Conservation (phyloP, 2,329 filamentous ascomycete species). For the Septoria petroselini region DNA sequence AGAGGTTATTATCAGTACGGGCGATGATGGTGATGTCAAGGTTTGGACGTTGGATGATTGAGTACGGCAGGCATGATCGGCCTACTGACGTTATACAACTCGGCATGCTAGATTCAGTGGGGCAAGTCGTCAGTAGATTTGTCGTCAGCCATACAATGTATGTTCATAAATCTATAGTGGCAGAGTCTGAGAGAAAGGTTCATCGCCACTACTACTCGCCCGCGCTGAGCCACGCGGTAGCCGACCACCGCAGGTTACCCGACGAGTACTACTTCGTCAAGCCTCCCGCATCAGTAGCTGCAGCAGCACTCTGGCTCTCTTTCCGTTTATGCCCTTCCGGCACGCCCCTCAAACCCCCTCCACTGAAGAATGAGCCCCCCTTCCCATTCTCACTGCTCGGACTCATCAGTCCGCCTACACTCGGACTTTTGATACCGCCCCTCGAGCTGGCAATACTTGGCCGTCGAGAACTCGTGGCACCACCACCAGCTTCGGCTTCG, state of each 20-base stretch:
- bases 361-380: neutral
- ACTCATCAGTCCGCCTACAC: slow-evolving; percentile 25
- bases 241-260: too few relatives aligned
- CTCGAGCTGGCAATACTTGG: slow-evolving; percentile 32
- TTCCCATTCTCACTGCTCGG: slow-evolving; percentile 22
- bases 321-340: slow-evolving; percentile 29
- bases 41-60: slow-evolving; percentile 64
- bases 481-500: slow-evolving; percentile 51
- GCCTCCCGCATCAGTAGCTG: too few relatives aligned
- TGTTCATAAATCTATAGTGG: too few relatives aligned
- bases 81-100: too few relatives aligned
- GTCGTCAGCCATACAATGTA: too few relatives aligned
- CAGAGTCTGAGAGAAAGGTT: too few relatives aligned
- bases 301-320: slow-evolving; percentile 24
- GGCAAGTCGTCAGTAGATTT: too few relatives aligned
- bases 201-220: too few relatives aligned
- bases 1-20: slow-evolving; percentile 85
- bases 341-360: slow-evolving; percentile 7
- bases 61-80: too few relatives aligned
- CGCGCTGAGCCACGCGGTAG: too few relatives aligned
- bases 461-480: slow-evolving; percentile 27
- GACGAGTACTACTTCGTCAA: too few relatives aligned
- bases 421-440: slow-evolving; percentile 27
- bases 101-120: too few relatives aligned
- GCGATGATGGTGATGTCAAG: slow-evolving; percentile 84